A percentile compares a stretch with the other conserved stretches of the same genome.
Evolutionary conservation across 805 yeast genomes (phyloP).

Genomic region (Pichia scutulata): DNA sequence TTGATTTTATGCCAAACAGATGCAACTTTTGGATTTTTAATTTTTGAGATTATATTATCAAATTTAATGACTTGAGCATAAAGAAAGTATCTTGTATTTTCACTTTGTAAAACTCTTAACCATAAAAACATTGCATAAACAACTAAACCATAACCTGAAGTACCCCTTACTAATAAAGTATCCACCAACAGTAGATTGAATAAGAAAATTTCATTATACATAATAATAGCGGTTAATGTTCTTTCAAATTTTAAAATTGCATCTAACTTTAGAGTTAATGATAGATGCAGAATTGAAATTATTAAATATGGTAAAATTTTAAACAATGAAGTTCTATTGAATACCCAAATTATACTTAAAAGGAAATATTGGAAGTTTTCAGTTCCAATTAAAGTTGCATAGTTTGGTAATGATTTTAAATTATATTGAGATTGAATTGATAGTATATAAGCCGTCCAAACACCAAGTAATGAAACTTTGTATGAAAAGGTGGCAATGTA

Average conservation of each 20-base stretch:
- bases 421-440: conserved; percentile 56
- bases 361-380: conserved; percentile 67
- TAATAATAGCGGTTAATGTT: conserved; percentile 39
- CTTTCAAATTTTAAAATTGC: conserved; percentile 33
- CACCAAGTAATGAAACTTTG: conserved; percentile 50
- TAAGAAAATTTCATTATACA: conserved; percentile 54
- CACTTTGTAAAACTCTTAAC: conserved; percentile 57
- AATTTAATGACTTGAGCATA: conserved; percentile 34
- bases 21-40: conserved; percentile 39
- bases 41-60: conserved; percentile 34
- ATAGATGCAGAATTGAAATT: conserved; percentile 51
- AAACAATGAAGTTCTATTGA: conserved; percentile 57
- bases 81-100: conserved; percentile 38
- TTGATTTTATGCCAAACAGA: conserved; percentile 33
- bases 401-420: conserved; percentile 47
- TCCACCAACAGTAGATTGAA: conserved; percentile 47
- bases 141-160: conserved; percentile 62
- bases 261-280: conserved; percentile 32
- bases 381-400: conserved; percentile 57
- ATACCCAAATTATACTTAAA: conserved; percentile 50
- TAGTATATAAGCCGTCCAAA: conserved; percentile 41
- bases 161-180: conserved; percentile 54
- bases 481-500: conserved; percentile 46
- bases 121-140: conserved; percentile 56
- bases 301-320: conserved; percentile 55